Evolutionary conservation across 139 green algal species (phyloP).

Genomic region (Volvox africanus): DNA sequence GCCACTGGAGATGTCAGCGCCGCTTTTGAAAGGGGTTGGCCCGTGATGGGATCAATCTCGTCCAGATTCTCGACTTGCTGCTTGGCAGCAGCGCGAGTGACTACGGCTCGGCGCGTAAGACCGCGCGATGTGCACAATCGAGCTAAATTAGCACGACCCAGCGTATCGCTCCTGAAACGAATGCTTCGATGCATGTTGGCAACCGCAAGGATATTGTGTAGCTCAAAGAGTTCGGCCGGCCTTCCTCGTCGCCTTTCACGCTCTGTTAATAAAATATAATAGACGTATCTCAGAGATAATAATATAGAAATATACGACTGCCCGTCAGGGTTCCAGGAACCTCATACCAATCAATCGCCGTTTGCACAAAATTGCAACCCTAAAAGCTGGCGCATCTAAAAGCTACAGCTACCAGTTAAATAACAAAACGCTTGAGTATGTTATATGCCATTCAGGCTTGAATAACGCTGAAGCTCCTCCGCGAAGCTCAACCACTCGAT

Average conservation of each 20-base stretch:
- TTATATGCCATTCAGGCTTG: neutral
- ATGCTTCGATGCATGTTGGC: neutral
- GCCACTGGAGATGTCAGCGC: slow-evolving; percentile 38
- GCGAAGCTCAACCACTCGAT: neutral
- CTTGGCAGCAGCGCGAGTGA: slow-evolving; percentile 12
- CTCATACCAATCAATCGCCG: neutral
- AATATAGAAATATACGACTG: neutral
- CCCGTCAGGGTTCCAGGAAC: neutral
- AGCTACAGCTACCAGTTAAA: neutral
- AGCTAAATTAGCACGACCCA: neutral
- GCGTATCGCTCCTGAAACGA: neutral
- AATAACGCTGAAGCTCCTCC: neutral
- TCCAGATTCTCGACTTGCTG: slow-evolving; percentile 32
- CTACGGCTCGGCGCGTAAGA: neutral
- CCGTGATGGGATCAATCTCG: slow-evolving; percentile 58
- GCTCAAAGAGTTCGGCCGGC: too few relatives aligned
- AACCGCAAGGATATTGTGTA: neutral
- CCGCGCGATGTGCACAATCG: neutral
- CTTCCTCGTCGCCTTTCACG: neutral
- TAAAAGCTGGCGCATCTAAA: neutral
- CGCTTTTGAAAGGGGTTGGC: slow-evolving; percentile 48
- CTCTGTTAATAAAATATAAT: neutral
- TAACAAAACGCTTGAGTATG: neutral
- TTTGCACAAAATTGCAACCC: neutral
- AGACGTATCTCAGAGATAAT: neutral